A percentile compares a stretch with the other conserved stretches of the same genome.
phyloP scores from a whole-genome alignment of 169 alveolate species.

The Plasmodium yoelii region DNA sequence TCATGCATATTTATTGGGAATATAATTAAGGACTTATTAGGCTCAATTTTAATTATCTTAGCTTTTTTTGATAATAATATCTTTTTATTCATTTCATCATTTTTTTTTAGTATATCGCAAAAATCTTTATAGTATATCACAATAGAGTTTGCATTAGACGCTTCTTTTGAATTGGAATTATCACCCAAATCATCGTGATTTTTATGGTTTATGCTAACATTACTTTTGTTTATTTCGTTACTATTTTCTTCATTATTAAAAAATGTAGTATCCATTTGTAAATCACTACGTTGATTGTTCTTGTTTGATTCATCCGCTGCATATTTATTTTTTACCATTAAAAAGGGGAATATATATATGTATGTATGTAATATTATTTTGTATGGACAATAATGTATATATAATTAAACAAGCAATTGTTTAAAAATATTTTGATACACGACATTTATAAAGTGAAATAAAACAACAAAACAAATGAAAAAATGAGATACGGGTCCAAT shows the following conservation, averaged over 20 bases:
- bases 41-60: slow-evolving; percentile 58
- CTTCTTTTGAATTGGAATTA: no score
- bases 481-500: no score
- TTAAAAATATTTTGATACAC: no score
- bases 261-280: background rate
- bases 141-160: slow-evolving; percentile 13
- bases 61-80: slow-evolving; percentile 65
- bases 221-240: background rate
- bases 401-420: no score
- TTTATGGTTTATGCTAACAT: background rate
- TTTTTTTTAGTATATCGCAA: slow-evolving; percentile 34
- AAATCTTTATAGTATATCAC: slow-evolving; percentile 29
- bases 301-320: slow-evolving; percentile 22
- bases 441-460: no score
- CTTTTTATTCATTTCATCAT: slow-evolving; percentile 45
- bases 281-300: background rate
- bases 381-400: no score
- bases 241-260: slow-evolving; percentile 6
- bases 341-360: background rate
- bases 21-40: slow-evolving; percentile 65
- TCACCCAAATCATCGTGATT: background rate
- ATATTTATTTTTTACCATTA: background rate
- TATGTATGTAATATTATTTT: background rate
- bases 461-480: no score
- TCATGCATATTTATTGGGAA: slow-evolving; percentile 72